Conservation (phyloP, 2,329 filamentous ascomycete genomes). For the Fusarium sp. region DNA sequence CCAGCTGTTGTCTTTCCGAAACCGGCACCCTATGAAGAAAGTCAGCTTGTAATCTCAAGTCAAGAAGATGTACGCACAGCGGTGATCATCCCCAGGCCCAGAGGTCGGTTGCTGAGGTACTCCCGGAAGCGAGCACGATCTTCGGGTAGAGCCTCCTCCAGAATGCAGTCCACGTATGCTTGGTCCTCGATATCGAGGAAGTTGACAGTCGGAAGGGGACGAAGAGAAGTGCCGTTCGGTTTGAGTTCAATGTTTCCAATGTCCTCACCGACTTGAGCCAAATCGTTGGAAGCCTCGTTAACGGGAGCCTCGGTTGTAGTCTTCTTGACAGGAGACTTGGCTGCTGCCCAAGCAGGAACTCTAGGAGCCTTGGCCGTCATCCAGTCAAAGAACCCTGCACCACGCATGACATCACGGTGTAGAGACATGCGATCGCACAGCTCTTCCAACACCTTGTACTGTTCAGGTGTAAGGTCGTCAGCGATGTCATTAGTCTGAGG, state of each 20-base stretch:
- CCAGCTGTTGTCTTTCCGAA: constrained; percentile 32
- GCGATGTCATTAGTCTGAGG: accelerated
- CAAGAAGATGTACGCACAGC: constrained; percentile 16
- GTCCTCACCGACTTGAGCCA: not conserved
- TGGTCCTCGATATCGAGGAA: not conserved
- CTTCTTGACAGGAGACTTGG: not conserved
- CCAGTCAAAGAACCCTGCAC: constrained; percentile 22
- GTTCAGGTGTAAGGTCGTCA: accelerated
- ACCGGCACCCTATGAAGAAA: constrained; percentile 21
- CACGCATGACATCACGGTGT: constrained; percentile 29
- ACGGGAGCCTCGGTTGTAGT: not conserved
- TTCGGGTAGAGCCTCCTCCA: not conserved
- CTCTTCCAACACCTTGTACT: not conserved
- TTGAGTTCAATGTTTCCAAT: not conserved
- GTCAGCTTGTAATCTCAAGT: not conserved
- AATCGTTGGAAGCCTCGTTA: too few species aligned
- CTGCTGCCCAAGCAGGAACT: not conserved
- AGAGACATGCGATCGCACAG: constrained; percentile 15
- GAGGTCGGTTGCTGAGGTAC: constrained; percentile 21
- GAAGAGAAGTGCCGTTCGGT: not conserved
- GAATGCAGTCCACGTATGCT: not conserved
- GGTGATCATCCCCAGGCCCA: constrained; percentile 32
- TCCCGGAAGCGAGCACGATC: constrained; percentile 23
- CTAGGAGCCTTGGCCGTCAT: not conserved
- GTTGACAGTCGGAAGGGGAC: constrained; percentile 11